phyloP scores from a whole-genome alignment of 495 filamentous ascomycete genomes.

The Neurospora sp. region DNA sequence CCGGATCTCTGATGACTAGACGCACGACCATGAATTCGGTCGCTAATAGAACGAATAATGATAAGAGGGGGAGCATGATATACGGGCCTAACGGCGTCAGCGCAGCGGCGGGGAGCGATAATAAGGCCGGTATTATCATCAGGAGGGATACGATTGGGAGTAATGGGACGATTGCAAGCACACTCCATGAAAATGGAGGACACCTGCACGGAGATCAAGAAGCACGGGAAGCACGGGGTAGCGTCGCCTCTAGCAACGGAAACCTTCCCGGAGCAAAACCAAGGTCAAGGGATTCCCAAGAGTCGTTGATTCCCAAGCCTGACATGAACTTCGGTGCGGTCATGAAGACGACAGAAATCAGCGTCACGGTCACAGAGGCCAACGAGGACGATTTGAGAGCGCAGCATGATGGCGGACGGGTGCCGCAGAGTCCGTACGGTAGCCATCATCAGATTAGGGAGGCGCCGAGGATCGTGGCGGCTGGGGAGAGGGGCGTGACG shows the following conservation, averaged over 20 bases:
- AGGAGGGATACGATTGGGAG: not conserved
- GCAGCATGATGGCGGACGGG: not conserved
- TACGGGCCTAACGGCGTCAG: not conserved
- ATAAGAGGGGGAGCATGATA: not conserved
- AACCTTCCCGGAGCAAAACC: not conserved
- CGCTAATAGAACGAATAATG: not conserved
- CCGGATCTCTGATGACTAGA: not conserved
- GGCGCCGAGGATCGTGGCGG: not conserved
- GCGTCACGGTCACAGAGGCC: slow-evolving; percentile 12
- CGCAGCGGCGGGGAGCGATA: not conserved
- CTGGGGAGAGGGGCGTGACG: not conserved
- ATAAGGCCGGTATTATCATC: not conserved
- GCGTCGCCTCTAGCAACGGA: not conserved
- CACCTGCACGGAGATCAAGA: not conserved
- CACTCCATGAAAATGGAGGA: not conserved
- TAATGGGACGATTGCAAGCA: not conserved
- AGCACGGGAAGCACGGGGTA: not conserved
- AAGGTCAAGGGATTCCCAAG: slow-evolving; percentile 7
- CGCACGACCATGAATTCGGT: not conserved
- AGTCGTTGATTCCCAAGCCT: not conserved
- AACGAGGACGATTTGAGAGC: not conserved
- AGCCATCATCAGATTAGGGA: not conserved
- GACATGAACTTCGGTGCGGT: slow-evolving; percentile 1
- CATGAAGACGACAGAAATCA: slow-evolving; percentile 21
- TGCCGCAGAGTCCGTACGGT: not conserved